Percentiles rank a stretch among this genome's conserved stretches.
These are phyloP conservation scores for Erysimum cheiranthoides DNA, from an alignment of 345 rosid species.

Conservation along the genomic window DNA sequence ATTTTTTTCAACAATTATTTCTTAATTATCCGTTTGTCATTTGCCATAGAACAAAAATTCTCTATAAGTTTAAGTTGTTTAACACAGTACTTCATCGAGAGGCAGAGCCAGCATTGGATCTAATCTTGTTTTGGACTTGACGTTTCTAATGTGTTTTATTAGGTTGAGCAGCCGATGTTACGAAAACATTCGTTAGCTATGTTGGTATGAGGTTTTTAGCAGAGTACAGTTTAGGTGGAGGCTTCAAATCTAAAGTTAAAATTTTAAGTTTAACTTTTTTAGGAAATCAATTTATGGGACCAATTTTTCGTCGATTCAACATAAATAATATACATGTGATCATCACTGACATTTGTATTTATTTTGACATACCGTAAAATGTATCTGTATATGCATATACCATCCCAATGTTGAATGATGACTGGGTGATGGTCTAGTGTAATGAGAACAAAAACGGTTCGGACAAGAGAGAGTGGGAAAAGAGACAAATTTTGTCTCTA, in stretches of 20 bases:
- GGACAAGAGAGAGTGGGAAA: conserved; percentile 28
- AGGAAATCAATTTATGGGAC: background rate
- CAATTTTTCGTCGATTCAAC: conserved; percentile 12
- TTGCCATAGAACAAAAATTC: background rate
- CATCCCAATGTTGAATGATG: conserved; percentile 19
- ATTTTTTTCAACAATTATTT: too few species aligned
- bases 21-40: background rate
- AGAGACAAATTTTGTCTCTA: conserved; percentile 31
- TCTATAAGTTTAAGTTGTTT: background rate
- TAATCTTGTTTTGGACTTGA: background rate
- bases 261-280: background rate
- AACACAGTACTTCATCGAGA: background rate
- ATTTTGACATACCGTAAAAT: conserved; percentile 33
- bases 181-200: conserved; percentile 3
- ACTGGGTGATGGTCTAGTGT: conserved; percentile 28
- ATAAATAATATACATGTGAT: conserved; percentile 38
- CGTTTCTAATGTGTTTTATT: background rate
- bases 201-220: conserved; percentile 9
- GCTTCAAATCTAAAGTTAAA: background rate
- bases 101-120: conserved; percentile 1
- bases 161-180: background rate
- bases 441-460: conserved; percentile 34
- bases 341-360: conserved; percentile 38
- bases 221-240: background rate
- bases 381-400: conserved; percentile 19